Evolutionary conservation across 306 rosid genomes (phyloP), one percentile per base, ranked within the genome.

Genomic region (Oemleria cerasiformis): DNA sequence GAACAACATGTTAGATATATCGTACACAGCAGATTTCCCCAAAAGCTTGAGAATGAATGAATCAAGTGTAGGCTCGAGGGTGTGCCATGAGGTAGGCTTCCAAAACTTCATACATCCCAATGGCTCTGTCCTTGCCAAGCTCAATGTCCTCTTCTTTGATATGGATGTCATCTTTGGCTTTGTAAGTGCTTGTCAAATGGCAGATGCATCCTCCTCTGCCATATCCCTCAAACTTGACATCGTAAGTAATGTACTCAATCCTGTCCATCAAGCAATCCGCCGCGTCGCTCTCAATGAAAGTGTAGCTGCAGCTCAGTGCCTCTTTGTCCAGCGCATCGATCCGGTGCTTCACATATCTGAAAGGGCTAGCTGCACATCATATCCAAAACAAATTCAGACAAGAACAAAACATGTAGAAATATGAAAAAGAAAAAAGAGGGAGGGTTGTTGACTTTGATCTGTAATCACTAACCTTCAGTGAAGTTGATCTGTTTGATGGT

Each of bases 1-100:
- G 66, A 71, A 71, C 42, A 25, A 39, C 42, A 57, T 54, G 63
- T 69, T 41, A 21, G 73, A 40, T 55, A 43, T 55, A 8, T 21
- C 40, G 64, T 54, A 10, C 63, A 53, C 14, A 68, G 62, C 63
- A 54, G 10, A 71, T 43, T 43, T 57, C 36, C 45, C 13, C 10
- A 43, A 70, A 41, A 21, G 14, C 9, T 42, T 8, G 42, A 56
- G 23, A 14, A 15, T 20, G 8, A 23, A 39, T 55, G n/a, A 30
- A 14, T 67, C 25, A 81, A 64, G 81, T 63, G 62, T 81, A 81
- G 53, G 81, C 79, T 42, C 44, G 73, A 47, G 85, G 85, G 44
- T 81, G 85, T 6, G 85, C 82, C 78, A 81, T 68, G 11, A 81
- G 85, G 71, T 81, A 77, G 65, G 85, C 82, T 75, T 77, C 85